These are phyloP conservation scores for Acacia crassicarpa DNA, from an alignment of 306 rosid species.

Conservation along the genomic window DNA sequence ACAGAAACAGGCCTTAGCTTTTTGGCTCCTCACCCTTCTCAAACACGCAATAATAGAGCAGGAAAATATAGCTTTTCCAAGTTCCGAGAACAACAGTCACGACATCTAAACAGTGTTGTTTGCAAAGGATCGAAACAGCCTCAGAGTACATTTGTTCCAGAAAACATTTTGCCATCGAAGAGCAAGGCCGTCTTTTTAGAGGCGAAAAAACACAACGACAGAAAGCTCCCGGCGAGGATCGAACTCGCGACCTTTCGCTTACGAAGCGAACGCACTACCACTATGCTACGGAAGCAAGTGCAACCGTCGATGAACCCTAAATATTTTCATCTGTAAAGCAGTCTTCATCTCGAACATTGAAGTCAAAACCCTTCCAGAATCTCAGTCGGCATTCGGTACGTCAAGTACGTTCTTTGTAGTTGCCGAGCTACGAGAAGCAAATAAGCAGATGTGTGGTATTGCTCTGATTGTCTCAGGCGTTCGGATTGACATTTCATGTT, in stretches of 20 bases:
- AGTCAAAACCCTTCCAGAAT: not conserved
- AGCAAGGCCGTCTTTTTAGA: not conserved
- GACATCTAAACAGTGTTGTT: no score
- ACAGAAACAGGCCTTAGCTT: no score
- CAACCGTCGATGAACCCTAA: fast-evolving
- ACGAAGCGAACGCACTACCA: slow-evolving; percentile 96
- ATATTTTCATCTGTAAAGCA: no score
- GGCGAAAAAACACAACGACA: not conserved
- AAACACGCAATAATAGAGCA: no score
- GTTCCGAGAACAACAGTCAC: no score
- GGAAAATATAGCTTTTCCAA: no score
- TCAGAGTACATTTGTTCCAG: no score
- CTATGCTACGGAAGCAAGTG: slow-evolving; percentile 70
- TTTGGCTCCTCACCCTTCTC: no score
- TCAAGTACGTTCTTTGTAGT: not conserved
- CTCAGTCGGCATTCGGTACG: not conserved
- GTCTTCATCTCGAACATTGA: not conserved
- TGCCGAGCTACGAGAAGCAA: not conserved
- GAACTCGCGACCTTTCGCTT: slow-evolving; percentile 96
- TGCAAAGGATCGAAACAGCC: no score
- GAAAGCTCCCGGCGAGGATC: slow-evolving; percentile 80
- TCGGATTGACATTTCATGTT: slow-evolving; percentile 51
- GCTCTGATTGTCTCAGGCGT: slow-evolving; percentile 70
- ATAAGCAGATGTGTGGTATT: slow-evolving; percentile 75
- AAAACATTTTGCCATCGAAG: not conserved